Percentiles rank a stretch among this genome's conserved stretches.
Evolutionary conservation across 2,329 filamentous ascomycete genomes (phyloP).

Genomic region (Cladosporium sp.): DNA sequence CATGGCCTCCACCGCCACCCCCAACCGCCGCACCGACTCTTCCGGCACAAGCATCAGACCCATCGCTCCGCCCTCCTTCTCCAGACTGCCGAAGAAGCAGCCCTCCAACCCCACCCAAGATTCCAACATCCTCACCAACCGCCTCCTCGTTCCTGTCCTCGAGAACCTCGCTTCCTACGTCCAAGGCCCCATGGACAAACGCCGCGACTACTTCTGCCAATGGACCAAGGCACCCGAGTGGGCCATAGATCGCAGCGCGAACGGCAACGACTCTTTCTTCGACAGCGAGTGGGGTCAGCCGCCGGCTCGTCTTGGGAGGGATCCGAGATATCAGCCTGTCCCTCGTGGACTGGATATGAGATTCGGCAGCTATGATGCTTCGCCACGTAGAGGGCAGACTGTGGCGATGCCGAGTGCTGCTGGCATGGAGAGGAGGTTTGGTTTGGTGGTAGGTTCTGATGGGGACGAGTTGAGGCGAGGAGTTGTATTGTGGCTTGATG

Average conservation of each 20-base stretch:
- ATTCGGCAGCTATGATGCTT: slow-evolving; percentile 13
- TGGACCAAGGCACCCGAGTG: slow-evolving; percentile 38
- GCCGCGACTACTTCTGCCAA: slow-evolving; percentile 37
- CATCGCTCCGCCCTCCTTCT: neutral
- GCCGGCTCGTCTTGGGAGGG: slow-evolving; percentile 34
- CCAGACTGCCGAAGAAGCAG: neutral
- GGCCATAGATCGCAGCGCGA: slow-evolving; percentile 34
- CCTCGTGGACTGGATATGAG: slow-evolving; percentile 18
- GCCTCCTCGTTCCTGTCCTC: slow-evolving; percentile 38
- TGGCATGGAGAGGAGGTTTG: slow-evolving; percentile 11
- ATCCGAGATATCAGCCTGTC: slow-evolving; percentile 31
- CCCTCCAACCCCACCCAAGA: neutral
- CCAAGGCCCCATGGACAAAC: slow-evolving; percentile 29
- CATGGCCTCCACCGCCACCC: slow-evolving; percentile 15
- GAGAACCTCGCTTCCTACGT: slow-evolving; percentile 42
- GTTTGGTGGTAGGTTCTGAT: slow-evolving; percentile 4
- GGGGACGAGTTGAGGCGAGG: neutral
- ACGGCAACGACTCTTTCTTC: slow-evolving; percentile 40
- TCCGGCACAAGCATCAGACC: neutral
- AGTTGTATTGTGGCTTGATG: neutral
- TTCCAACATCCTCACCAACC: slow-evolving; percentile 12
- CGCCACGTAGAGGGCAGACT: neutral
- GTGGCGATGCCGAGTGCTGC: slow-evolving; percentile 4
- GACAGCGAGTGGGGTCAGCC: slow-evolving; percentile 34
- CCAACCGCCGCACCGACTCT: slow-evolving; percentile 6